Evolutionary conservation across 441 rosid species (phyloP), one percentile per base, ranked within the genome.

Genomic region (Eruca vesicaria): DNA sequence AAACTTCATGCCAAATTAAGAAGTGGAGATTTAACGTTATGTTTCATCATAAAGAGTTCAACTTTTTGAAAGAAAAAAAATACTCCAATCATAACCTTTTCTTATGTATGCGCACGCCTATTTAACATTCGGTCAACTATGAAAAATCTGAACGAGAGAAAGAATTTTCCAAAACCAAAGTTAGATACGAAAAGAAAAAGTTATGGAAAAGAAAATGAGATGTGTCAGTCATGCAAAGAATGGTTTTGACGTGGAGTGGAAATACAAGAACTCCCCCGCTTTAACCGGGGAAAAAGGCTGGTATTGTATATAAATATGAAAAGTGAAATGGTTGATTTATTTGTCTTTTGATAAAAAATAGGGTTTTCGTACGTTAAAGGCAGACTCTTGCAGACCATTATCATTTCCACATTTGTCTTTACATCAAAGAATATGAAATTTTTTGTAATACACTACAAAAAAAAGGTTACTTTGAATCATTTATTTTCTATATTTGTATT

Each of bases 151-250:
- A 74, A 43, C 8, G 61, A 76, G 29, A 53, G 4, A 14, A 63
- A 19, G 21, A 32, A 2, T 29, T 53, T 56, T 28, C 69, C 26
- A 63, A 68, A 41, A n/a, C 7, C 3, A 9, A 29, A 57, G 56
- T 31, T 12, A 29, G 55, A 61, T 45, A 60, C 33, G 11, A 36
- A 41, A 76, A 71, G 32, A 35, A 71, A 63, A 76, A 31, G 55
- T 19, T 9, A 0, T 45, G 20, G 19, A 45, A 45, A 45, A 45
- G 19, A 65, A 66, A 59, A 72, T 72, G 77, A 72, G 69, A 77
- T 45, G 19, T 77, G 80, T 77, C 77, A 77, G 80, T 66, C 73
- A 77, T 77, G 80, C 80, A 77, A 77, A 66, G 73, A 66, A 71
- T 71, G 2, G 20, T 48, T 77, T 62, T 64, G 67, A 57, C 71